These are phyloP conservation scores for Warburgia ugandensis DNA, from an alignment of 164 flowering plant species.

Conservation along the genomic window DNA sequence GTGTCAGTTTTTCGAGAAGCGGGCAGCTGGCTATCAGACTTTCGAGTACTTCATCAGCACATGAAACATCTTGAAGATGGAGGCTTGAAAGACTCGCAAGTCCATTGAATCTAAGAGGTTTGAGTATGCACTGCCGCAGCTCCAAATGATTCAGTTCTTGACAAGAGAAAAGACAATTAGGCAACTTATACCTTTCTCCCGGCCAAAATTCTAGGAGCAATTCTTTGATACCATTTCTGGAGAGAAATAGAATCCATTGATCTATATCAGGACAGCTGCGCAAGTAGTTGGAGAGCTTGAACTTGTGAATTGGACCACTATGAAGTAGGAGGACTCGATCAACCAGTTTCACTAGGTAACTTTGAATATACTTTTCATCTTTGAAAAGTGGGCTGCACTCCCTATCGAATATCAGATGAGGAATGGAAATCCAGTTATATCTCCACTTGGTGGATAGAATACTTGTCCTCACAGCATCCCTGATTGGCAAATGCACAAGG, in stretches of 20 bases:
- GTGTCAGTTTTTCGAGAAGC: slow-evolving; percentile 11
- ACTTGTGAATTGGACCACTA: slow-evolving; percentile 61
- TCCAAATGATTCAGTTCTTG: slow-evolving; percentile 40
- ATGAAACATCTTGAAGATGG: slow-evolving; percentile 39
- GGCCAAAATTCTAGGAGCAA: slow-evolving; percentile 45
- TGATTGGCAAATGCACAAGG: slow-evolving; percentile 41
- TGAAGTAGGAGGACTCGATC: slow-evolving; percentile 49
- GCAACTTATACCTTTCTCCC: slow-evolving; percentile 45
- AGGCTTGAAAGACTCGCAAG: slow-evolving; percentile 41
- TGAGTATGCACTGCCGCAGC: slow-evolving; percentile 50
- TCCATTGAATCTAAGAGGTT: slow-evolving; percentile 47
- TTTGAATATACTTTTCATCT: slow-evolving; percentile 21
- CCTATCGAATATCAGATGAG: slow-evolving; percentile 46
- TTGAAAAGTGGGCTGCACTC: slow-evolving; percentile 18
- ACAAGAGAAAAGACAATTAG: slow-evolving; percentile 51
- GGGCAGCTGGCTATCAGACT: slow-evolving; percentile 1
- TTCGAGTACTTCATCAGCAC: slow-evolving; percentile 34
- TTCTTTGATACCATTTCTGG: slow-evolving; percentile 44
- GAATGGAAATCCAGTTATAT: slow-evolving; percentile 48
- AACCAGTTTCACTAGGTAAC: slow-evolving; percentile 28
- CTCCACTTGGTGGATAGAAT: slow-evolving; percentile 60
- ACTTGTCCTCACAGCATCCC: slow-evolving; percentile 65
- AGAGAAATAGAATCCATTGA: slow-evolving; percentile 62
- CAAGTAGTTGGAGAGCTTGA: slow-evolving; percentile 31
- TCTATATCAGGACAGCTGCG: slow-evolving; percentile 47